Evolutionary conservation across 2,329 filamentous ascomycete genomes (phyloP).

Genomic region (Dactylonectria macrodidyma): DNA sequence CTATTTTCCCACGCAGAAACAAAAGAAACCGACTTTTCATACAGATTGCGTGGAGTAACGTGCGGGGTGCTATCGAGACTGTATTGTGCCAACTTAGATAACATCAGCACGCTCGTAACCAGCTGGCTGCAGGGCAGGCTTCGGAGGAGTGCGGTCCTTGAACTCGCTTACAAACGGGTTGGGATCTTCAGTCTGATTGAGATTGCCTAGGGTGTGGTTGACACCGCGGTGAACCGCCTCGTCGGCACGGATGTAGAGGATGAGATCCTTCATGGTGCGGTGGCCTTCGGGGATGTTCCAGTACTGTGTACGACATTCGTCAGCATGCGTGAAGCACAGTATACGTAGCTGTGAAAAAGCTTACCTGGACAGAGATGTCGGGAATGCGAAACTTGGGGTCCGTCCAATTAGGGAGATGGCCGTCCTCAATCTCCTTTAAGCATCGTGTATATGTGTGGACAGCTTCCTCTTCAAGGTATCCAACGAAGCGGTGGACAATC

Average conservation of each 20-base stretch:
- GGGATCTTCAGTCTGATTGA: slow-evolving; percentile 87
- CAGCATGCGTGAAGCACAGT: slow-evolving; percentile 4
- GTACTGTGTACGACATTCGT: slow-evolving; percentile 65
- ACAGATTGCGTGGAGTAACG: not conserved
- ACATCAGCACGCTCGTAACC: slow-evolving; percentile 91
- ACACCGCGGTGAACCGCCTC: slow-evolving; percentile 94
- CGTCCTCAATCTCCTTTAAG: slow-evolving; percentile 87
- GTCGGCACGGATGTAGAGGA: slow-evolving; percentile 91
- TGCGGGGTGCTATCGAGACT: not conserved
- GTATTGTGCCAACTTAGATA: slow-evolving; percentile 60
- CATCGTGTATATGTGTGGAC: slow-evolving; percentile 95
- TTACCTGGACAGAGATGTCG: slow-evolving; percentile 82
- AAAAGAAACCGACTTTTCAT: slow-evolving; percentile 11
- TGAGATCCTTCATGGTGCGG: slow-evolving; percentile 86
- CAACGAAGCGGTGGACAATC: slow-evolving; percentile 95
- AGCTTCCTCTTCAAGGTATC: slow-evolving; percentile 97
- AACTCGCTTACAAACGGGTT: slow-evolving; percentile 93
- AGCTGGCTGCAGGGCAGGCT: slow-evolving; percentile 73
- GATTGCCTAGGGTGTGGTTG: slow-evolving; percentile 93
- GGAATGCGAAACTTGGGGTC: slow-evolving; percentile 80
- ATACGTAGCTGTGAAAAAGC: slow-evolving; percentile 24
- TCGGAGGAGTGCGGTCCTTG: slow-evolving; percentile 78
- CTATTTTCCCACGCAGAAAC: slow-evolving; percentile 4
- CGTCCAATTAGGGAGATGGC: slow-evolving; percentile 87
- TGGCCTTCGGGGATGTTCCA: slow-evolving; percentile 93